Evolutionary conservation across 2,329 filamentous ascomycete species (phyloP).

Genomic region (Dothidotthia symphoricarpi): DNA sequence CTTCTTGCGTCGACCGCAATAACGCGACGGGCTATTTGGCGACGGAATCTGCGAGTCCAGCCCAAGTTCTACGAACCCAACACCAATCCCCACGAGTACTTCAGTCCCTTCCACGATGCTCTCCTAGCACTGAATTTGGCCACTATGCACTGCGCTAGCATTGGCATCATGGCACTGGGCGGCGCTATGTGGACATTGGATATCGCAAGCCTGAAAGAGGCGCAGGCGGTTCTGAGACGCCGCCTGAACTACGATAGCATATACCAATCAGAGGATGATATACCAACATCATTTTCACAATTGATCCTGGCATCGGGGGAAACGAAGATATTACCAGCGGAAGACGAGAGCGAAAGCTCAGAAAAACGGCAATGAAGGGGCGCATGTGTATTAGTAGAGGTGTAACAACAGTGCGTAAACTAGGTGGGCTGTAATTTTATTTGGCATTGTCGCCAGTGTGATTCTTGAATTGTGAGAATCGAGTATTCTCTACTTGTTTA

Average conservation of each 20-base stretch:
- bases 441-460: too few relatives aligned
- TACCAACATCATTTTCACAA: conserved; percentile 26
- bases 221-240: conserved; percentile 57
- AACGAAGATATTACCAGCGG: conserved; percentile 38
- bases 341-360: conserved; percentile 7
- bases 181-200: conserved; percentile 75
- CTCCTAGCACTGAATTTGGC: conserved; percentile 81
- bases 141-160: conserved; percentile 77
- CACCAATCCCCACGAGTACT: conserved; percentile 46
- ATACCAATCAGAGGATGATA: conserved; percentile 47
- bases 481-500: too few relatives aligned
- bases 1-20: conserved; percentile 69
- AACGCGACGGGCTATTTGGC: conserved; percentile 60
- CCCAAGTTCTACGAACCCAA: conserved; percentile 72
- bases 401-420: conserved; percentile 27
- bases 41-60: conserved; percentile 59
- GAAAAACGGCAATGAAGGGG: conserved; percentile 15
- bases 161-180: conserved; percentile 72
- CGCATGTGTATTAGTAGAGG: conserved; percentile 12
- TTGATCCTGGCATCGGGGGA: conserved; percentile 44
- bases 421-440: conserved; percentile 1
- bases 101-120: conserved; percentile 70
- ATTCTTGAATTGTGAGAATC: too few relatives aligned
- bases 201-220: conserved; percentile 57
- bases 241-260: conserved; percentile 55